These are phyloP conservation scores for Aureobasidium sp. DNA, from an alignment of 2,329 filamentous ascomycete genomes.

Conservation along the genomic window DNA sequence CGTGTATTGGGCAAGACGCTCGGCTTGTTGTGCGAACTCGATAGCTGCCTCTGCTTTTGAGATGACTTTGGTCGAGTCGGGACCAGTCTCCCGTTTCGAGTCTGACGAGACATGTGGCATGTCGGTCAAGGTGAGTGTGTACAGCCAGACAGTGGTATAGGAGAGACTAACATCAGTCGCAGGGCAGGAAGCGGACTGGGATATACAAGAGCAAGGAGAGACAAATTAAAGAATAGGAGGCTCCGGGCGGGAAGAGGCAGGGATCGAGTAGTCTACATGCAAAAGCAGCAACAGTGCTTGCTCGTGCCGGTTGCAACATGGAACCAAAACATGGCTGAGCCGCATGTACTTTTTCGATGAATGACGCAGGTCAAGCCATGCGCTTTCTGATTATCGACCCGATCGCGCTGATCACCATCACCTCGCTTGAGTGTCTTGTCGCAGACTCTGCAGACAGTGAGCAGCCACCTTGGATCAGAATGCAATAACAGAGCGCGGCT, in stretches of 20 bases:
- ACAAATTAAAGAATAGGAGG: background rate
- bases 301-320: background rate
- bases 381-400: background rate
- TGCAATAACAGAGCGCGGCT: too few species aligned
- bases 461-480: too few species aligned
- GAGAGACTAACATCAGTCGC: background rate
- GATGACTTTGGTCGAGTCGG: background rate
- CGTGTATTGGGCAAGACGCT: conserved; percentile 34
- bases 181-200: background rate
- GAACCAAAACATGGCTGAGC: background rate
- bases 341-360: background rate
- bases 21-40: conserved; percentile 53
- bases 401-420: background rate
- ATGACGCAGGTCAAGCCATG: background rate
- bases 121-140: background rate
- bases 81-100: background rate
- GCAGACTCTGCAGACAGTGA: too few species aligned
- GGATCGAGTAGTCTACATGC: background rate
- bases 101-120: conserved; percentile 8
- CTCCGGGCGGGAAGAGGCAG: background rate
- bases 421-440: too few species aligned
- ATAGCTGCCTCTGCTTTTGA: conserved; percentile 20
- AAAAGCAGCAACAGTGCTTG: background rate
- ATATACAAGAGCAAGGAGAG: background rate
- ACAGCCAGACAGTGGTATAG: background rate